Conservation (phyloP, 2,329 filamentous ascomycete species). For the Colletotrichum siamense region DNA sequence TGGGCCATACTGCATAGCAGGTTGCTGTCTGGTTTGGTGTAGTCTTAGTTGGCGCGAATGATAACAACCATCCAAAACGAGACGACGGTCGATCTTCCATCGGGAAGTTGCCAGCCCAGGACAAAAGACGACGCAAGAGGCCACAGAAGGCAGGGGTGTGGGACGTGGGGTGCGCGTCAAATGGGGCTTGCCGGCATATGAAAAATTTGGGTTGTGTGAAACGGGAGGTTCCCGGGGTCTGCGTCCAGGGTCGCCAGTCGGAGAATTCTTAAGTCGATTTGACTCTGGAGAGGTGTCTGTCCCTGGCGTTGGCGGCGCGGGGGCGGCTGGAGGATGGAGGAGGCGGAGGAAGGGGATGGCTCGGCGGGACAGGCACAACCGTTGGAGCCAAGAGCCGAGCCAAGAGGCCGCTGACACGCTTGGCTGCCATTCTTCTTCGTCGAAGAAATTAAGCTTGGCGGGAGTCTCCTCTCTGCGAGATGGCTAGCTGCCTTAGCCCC, state of each 20-base stretch:
- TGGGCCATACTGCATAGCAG: background rate
- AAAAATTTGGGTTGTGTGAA: slow-evolving; percentile 9
- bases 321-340: slow-evolving; percentile 6
- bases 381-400: slow-evolving; percentile 12
- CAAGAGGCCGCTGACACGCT: slow-evolving; percentile 8
- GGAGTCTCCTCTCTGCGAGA: background rate
- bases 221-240: background rate
- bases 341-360: background rate
- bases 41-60: background rate
- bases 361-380: background rate
- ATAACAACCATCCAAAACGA: slow-evolving; percentile 14
- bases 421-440: background rate
- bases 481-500: background rate
- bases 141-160: background rate
- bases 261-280: slow-evolving; percentile 20
- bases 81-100: slow-evolving; percentile 18
- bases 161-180: slow-evolving; percentile 9
- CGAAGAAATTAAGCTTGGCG: background rate
- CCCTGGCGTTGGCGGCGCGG: background rate
- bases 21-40: background rate
- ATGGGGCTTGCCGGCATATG: slow-evolving; percentile 7
- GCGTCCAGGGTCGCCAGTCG: slow-evolving; percentile 6
- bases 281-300: slow-evolving; percentile 10
- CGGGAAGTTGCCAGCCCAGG: slow-evolving; percentile 1
- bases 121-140: background rate